Percentiles rank a stretch among this genome's conserved stretches.
Conservation (phyloP, 257 asterid genomes). For the Plantago ovata region DNA sequence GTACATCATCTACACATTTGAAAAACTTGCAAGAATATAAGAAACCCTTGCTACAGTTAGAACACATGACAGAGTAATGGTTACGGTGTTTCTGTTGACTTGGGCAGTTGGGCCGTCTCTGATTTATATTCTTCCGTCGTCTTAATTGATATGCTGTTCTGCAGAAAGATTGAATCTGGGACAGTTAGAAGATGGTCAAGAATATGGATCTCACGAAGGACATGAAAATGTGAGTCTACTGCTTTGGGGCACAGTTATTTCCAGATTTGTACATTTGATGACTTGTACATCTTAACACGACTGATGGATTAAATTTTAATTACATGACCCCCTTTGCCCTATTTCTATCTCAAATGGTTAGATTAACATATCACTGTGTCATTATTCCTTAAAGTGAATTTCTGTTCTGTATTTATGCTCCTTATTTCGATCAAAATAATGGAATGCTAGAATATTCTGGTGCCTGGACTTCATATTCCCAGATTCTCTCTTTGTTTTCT, state of each 20-base stretch:
- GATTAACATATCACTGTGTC: no score
- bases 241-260: constrained; percentile 15
- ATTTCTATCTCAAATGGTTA: no score
- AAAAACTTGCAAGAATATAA: no score
- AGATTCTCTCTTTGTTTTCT: no score
- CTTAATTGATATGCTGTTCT: constrained; percentile 12
- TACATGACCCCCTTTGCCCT: background rate
- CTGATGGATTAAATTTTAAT: background rate
- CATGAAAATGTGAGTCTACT: constrained; percentile 53
- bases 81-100: constrained; percentile 9
- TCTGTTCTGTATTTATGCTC: no score
- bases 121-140: constrained; percentile 3
- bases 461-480: no score
- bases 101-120: constrained; percentile 14
- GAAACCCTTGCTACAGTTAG: no score
- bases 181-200: constrained; percentile 35
- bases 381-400: no score
- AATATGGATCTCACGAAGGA: constrained; percentile 29
- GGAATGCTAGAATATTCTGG: no score
- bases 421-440: no score
- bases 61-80: no score
- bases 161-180: constrained; percentile 45
- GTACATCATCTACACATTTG: no score
- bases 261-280: constrained; percentile 9
- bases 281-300: background rate